phyloP scores from a whole-genome alignment of 2,329 filamentous ascomycete species.

The Fusarium irregulare region DNA sequence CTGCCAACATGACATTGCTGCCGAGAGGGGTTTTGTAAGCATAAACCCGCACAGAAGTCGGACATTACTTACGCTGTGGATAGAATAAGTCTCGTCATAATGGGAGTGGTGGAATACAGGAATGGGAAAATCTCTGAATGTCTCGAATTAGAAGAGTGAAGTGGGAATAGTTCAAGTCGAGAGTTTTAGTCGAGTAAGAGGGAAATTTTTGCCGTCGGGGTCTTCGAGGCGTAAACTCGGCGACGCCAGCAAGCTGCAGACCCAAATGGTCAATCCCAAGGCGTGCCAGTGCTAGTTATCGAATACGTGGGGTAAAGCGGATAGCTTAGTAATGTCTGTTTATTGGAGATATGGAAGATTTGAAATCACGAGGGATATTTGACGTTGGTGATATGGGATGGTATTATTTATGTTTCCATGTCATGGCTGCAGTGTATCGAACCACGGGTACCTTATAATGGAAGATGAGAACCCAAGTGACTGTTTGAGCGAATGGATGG shows the following conservation, averaged over 20 bases:
- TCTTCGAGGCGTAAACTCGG: slow-evolving; percentile 43
- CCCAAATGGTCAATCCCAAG: slow-evolving; percentile 42
- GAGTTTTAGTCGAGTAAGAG: slow-evolving; percentile 22
- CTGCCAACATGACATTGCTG: slow-evolving; percentile 86
- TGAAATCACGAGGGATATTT: slow-evolving; percentile 10
- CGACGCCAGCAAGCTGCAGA: slow-evolving; percentile 33
- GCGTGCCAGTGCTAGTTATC: slow-evolving; percentile 10
- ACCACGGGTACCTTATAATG: not conserved
- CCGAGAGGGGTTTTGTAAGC: slow-evolving; percentile 42
- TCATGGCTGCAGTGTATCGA: slow-evolving; percentile 3
- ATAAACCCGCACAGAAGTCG: slow-evolving; percentile 21
- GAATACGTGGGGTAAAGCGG: slow-evolving; percentile 27
- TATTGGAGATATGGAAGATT: not conserved
- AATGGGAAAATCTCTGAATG: not conserved
- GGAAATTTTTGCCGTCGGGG: slow-evolving; percentile 41
- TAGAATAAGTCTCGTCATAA: slow-evolving; percentile 82
- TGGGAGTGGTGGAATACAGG: slow-evolving; percentile 24
- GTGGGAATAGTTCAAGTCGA: slow-evolving; percentile 1
- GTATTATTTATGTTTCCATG: slow-evolving; percentile 1
- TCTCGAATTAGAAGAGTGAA: slow-evolving; percentile 1
- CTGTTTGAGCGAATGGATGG: not conserved
- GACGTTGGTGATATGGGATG: not conserved
- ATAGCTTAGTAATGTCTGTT: slow-evolving; percentile 31
- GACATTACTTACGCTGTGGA: slow-evolving; percentile 79
- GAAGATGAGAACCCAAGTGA: not conserved